Base-by-base conservation (phyloP, 2,329 filamentous ascomycete species). In the Metarhizium robertsii region DNA sequence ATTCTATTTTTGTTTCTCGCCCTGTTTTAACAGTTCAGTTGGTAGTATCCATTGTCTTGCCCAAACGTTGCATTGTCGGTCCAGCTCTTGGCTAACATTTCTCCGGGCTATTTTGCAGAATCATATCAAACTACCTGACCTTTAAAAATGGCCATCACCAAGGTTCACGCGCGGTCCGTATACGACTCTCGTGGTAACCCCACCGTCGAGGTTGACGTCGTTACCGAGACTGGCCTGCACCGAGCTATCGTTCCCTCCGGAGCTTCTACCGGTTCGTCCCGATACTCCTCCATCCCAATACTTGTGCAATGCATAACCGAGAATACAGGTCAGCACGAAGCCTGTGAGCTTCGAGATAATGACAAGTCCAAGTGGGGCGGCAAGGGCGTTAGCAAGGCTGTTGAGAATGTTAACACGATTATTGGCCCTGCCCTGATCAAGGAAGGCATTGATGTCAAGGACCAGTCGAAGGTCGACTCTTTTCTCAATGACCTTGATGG, bases 101-200 rank as follows among this genome's bases (percentile, higher is more conserved):
- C 38, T n/a, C n/a, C n/a, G 25, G n/a, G 6, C 30, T 47, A 5
- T 11, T 25, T 25, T 30, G 2, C 18, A 55, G 46, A 49, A 49
- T 14, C 43, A 55, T 29, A 52, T 32, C 57, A 53, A 20, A 3
- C 54, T 30, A 30, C 18, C n/a, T 46, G 25, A 34, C 49, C 50
- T 54, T 56, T 66, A 76, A 92, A 72, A 65, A 99, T 99, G 94
- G 79, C 88, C 69, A 90, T 94, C 76, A 85, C 85, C 75, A 92
- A 92, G 82, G 83, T 94, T 72, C 88, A 92, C 83, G 89, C 88
- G 71, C 88, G 94, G 73, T 92, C 87, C 71, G 91, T 99, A 80
- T 99, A 92, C 85, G 94, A 99, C 84, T 97, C 94, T 75, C 92
- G 94, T 73, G 84, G 84, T 73, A 99, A 99, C 86, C 94, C 94